Evolutionary conservation across 306 rosid species (phyloP), one percentile per base, ranked within the genome.

Genomic region (Luffa aegyptiaca): DNA sequence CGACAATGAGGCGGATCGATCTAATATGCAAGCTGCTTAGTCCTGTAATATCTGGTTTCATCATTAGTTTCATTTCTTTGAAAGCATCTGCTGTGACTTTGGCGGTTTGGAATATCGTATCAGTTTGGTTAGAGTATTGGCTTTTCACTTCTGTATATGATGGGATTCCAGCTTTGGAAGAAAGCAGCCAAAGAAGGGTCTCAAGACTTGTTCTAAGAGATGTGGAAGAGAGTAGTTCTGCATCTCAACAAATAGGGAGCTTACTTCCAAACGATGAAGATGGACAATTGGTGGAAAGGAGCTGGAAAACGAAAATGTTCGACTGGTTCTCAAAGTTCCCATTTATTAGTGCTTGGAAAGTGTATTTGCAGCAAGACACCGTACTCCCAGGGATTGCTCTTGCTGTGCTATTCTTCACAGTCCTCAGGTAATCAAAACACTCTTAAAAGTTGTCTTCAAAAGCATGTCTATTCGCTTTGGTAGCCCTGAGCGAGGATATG

Each of bases 61-160:
- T 92, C 37, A 90, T 92, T 87, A 95, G 93, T 86, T 92, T 92
- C 80, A 90, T 87, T 45, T 92, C 98, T 39, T 84, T 95, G 10
- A 84, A 81, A 86, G 95, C 97, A 80, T 95, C 97, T 53, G 97
- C 98, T 68, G 73, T 91, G 85, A 84, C 91, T 10, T 62, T 95
- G 81, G 92, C 97, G 26, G 75, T 91, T 18, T 92, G 97, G 98
- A 95, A 88, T 81, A 75, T 80, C 2, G 65, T 85, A 69, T 88
- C 93, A 6, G 86, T 95, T 83, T 90, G 95, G 97, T 79, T 88
- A 69, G 98, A 91, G 84, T 95, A 92, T 79, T 87, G 96, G 97
- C 93, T 92, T 76, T 91, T 95, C 44, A 88, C 59, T 42, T 94
- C 95, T 72, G 97, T 88, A 20, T 94, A 88, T 77, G 82, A 84